These are phyloP conservation scores for Neophaeococcomyces aloes DNA, from an alignment of 2,329 filamentous ascomycete species.

Conservation along the genomic window DNA sequence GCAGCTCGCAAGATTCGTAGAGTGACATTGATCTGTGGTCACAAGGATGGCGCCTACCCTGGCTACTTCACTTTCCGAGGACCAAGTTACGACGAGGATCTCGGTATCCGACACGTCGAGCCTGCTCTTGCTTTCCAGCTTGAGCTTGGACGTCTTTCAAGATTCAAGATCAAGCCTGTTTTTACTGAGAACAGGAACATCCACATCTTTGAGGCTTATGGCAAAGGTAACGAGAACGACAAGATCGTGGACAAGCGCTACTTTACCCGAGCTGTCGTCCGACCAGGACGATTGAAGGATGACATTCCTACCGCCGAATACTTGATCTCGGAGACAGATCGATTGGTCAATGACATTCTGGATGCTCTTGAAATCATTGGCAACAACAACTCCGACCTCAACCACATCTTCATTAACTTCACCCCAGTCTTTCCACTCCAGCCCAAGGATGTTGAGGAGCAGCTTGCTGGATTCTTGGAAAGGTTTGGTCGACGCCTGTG, in stretches of 20 bases:
- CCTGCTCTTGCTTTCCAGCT: slow-evolving; percentile 97
- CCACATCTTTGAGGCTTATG: slow-evolving; percentile 93
- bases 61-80: slow-evolving; percentile 98
- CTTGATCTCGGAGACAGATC: slow-evolving; percentile 91
- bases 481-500: slow-evolving; percentile 90
- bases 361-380: slow-evolving; percentile 97
- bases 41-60: slow-evolving; percentile 86
- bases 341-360: slow-evolving; percentile 93
- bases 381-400: slow-evolving; percentile 97
- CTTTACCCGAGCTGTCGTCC: slow-evolving; percentile 92
- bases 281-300: slow-evolving; percentile 85
- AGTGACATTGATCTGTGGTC: slow-evolving; percentile 91
- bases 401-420: slow-evolving; percentile 99
- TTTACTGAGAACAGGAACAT: slow-evolving; percentile 99
- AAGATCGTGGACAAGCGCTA: slow-evolving; percentile 65
- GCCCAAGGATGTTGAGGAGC: slow-evolving; percentile 82
- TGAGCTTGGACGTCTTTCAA: slow-evolving; percentile 82
- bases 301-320: slow-evolving; percentile 99
- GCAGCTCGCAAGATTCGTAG: slow-evolving; percentile 72
- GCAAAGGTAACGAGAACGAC: slow-evolving; percentile 89
- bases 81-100: slow-evolving; percentile 77
- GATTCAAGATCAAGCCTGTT: slow-evolving; percentile 96
- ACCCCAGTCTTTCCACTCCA: slow-evolving; percentile 89
- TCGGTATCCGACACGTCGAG: slow-evolving; percentile 93
- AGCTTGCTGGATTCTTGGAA: slow-evolving; percentile 87